phyloP scores from a whole-genome alignment of 176 grass and related monocot species.

The Triticum turgidum region DNA sequence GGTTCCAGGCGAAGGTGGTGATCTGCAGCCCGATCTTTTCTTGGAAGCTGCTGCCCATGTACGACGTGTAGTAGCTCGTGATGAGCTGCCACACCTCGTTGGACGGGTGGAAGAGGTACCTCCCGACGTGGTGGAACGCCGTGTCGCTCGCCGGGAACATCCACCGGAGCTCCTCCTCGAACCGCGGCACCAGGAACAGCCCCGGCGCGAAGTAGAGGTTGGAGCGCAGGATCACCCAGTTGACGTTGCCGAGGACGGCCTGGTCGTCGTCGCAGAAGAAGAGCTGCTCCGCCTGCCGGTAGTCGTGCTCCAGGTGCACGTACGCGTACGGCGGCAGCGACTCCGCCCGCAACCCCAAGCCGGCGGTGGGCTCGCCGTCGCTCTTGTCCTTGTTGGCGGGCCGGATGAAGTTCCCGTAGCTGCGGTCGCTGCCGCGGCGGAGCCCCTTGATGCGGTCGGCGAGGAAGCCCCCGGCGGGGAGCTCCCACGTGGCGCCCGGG shows the following conservation, averaged over 20 bases:
- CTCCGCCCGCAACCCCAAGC: neutral
- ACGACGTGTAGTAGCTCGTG: slow-evolving; percentile 45
- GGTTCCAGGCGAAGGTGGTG: slow-evolving; percentile 26
- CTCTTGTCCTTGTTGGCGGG: slow-evolving; percentile 18
- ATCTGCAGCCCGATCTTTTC: slow-evolving; percentile 61
- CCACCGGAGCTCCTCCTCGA: slow-evolving; percentile 68
- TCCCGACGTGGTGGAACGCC: slow-evolving; percentile 67
- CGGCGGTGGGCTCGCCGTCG: neutral
- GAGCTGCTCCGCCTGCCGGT: slow-evolving; percentile 41
- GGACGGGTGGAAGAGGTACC: slow-evolving; percentile 78
- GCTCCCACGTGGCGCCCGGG: slow-evolving; percentile 54
- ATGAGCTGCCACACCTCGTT: slow-evolving; percentile 68
- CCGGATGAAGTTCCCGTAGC: slow-evolving; percentile 41
- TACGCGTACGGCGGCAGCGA: slow-evolving; percentile 52
- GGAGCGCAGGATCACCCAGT: slow-evolving; percentile 70
- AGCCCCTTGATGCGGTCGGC: slow-evolving; percentile 35
- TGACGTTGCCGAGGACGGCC: slow-evolving; percentile 42
- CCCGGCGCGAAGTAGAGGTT: slow-evolving; percentile 65
- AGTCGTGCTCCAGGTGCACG: slow-evolving; percentile 59
- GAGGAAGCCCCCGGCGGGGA: slow-evolving; percentile 36
- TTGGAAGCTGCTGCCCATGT: slow-evolving; percentile 37
- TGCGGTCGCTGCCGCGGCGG: slow-evolving; percentile 39
- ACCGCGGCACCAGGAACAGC: slow-evolving; percentile 66
- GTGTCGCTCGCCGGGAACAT: slow-evolving; percentile 69
- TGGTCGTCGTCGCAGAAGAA: slow-evolving; percentile 80